Percentiles rank a stretch among this genome's conserved stretches.
Evolutionary conservation across 2,329 filamentous ascomycete genomes (phyloP).

Genomic region (Colletotrichum sp.): DNA sequence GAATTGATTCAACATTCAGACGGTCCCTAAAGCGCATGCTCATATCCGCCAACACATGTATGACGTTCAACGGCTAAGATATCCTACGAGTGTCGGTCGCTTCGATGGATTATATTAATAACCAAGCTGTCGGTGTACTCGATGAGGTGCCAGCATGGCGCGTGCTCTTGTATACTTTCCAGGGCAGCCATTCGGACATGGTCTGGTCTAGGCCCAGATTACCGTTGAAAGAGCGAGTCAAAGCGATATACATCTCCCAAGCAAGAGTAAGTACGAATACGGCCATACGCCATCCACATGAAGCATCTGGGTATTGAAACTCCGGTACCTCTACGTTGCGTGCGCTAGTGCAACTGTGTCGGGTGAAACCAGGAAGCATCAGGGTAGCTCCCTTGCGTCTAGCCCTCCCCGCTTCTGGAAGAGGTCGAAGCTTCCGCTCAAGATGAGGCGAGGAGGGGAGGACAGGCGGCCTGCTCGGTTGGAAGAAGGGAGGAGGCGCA

Average conservation of each 20-base stretch:
- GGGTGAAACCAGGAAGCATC: conserved; percentile 15
- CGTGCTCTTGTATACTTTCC: neutral
- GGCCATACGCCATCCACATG: neutral
- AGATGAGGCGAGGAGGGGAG: neutral
- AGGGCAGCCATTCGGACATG: neutral
- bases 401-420: neutral
- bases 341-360: conserved; percentile 1
- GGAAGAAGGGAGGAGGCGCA: neutral
- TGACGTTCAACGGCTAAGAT: neutral
- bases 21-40: neutral
- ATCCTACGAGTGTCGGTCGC: neutral
- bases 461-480: neutral
- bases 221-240: neutral
- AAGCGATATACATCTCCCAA: neutral
- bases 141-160: neutral
- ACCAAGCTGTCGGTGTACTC: neutral
- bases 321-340: neutral
- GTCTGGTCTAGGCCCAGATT: neutral
- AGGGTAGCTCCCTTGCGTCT: neutral
- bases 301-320: neutral
- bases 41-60: neutral
- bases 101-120: neutral
- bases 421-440: neutral
- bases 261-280: neutral
- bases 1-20: neutral